Evolutionary conservation across 805 yeast species (phyloP).

Genomic region (Lachancea kluyveri): DNA sequence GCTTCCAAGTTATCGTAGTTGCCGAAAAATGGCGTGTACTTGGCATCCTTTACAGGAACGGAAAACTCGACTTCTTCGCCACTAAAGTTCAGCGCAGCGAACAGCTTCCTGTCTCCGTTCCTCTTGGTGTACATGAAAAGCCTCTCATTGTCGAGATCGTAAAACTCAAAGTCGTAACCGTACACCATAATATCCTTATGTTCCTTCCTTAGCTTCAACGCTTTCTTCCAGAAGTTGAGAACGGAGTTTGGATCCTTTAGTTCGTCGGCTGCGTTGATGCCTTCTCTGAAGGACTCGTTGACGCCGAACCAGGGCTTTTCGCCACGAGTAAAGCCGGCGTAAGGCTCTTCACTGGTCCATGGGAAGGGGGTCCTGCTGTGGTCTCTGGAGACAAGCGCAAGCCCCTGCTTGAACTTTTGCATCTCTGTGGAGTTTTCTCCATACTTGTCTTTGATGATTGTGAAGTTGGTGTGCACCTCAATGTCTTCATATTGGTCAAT

Average conservation of each 20-base stretch:
- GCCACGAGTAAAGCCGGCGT: constrained; percentile 42
- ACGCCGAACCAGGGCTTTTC: constrained; percentile 48
- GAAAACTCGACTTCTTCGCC: constrained; percentile 29
- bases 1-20: constrained; percentile 13
- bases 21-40: no score
- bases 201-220: constrained; percentile 38
- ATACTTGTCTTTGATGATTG: constrained; percentile 24
- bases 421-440: constrained; percentile 23
- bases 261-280: constrained; percentile 43
- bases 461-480: constrained; percentile 38
- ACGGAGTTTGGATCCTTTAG: constrained; percentile 40
- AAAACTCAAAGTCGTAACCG: constrained; percentile 37
- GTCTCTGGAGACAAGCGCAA: constrained; percentile 41
- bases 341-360: constrained; percentile 36
- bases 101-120: constrained; percentile 26
- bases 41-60: no score
- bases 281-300: constrained; percentile 41
- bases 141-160: constrained; percentile 38
- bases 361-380: constrained; percentile 52
- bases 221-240: constrained; percentile 39
- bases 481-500: constrained; percentile 46
- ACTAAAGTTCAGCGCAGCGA: constrained; percentile 39
- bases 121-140: constrained; percentile 38
- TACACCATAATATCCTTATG: constrained; percentile 38
- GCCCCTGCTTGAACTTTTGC: constrained; percentile 28